Conservation (phyloP, 2,329 filamentous ascomycete genomes). For the Monascus ruber region DNA sequence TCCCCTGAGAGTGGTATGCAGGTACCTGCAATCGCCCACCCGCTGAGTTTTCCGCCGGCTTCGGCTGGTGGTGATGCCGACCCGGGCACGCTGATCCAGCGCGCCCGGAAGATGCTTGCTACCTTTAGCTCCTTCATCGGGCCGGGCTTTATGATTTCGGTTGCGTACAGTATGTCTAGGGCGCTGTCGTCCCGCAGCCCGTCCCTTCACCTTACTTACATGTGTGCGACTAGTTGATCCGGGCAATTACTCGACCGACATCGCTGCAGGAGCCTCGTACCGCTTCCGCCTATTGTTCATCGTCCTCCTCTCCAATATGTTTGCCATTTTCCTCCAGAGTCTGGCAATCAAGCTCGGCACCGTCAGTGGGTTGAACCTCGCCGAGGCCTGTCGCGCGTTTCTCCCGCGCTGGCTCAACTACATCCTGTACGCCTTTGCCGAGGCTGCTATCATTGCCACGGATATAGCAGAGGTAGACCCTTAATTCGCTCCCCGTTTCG, state of each 20-base stretch:
- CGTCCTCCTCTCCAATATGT: conserved; percentile 22
- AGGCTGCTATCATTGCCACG: conserved; percentile 52
- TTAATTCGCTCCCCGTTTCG: neutral
- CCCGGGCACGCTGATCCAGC: conserved; percentile 21
- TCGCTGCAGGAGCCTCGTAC: conserved; percentile 19
- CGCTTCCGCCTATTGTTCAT: conserved; percentile 21
- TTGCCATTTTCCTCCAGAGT: conserved; percentile 18
- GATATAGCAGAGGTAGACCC: conserved; percentile 48
- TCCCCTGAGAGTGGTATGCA: conserved; percentile 11
- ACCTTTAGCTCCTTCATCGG: no score
- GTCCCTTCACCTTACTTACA: neutral
- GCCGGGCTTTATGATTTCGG: conserved; percentile 22
- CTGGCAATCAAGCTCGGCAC: neutral
- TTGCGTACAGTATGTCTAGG: conserved; percentile 17
- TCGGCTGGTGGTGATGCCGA: conserved; percentile 18
- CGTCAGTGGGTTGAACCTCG: neutral
- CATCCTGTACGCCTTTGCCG: conserved; percentile 46
- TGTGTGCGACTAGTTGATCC: no score
- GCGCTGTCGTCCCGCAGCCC: neutral
- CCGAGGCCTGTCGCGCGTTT: neutral
- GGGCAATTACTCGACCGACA: conserved; percentile 25
- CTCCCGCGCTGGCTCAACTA: conserved; percentile 50
- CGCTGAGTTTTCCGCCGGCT: conserved; percentile 15
- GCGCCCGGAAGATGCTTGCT: no score
- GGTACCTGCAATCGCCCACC: conserved; percentile 18